These are phyloP conservation scores for Tympanopsis confertula DNA, from an alignment of 2,329 filamentous ascomycete species.

Conservation along the genomic window DNA sequence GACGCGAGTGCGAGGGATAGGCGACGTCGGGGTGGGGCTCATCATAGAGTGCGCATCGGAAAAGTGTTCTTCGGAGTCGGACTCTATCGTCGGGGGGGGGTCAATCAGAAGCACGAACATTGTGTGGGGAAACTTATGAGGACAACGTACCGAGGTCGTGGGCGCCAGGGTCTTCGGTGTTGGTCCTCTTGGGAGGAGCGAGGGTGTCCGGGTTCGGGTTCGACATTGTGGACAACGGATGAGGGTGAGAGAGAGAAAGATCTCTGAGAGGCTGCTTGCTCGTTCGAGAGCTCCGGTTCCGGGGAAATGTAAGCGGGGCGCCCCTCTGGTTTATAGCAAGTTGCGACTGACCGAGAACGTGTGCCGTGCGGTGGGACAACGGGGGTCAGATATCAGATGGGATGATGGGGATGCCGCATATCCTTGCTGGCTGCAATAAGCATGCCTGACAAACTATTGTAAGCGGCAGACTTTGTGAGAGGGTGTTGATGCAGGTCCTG, in stretches of 20 bases:
- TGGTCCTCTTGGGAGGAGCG: constrained; percentile 24
- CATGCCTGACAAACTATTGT: no score
- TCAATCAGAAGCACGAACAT: constrained; percentile 3
- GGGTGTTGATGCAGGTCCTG: no score
- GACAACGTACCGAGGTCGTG: constrained; percentile 40
- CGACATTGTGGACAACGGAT: not conserved
- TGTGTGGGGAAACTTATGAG: constrained; percentile 4
- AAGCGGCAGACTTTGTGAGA: no score
- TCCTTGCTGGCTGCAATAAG: no score
- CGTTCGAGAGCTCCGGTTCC: no score
- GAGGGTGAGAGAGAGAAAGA: constrained; percentile 1
- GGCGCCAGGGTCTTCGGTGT: constrained; percentile 42
- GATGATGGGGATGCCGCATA: no score
- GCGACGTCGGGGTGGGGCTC: constrained; percentile 28
- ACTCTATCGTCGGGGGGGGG: constrained; percentile 28
- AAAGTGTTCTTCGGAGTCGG: constrained; percentile 60
- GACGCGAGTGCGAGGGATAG: constrained; percentile 45
- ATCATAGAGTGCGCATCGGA: constrained; percentile 49
- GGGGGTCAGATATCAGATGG: no score
- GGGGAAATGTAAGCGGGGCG: no score
- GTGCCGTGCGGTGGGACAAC: no score
- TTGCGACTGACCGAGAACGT: no score
- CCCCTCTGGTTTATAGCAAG: no score
- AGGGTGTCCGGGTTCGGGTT: constrained; percentile 24
- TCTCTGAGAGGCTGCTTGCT: no score